These are phyloP conservation scores for Apostasia ramifera DNA, from an alignment of 106 monocot genomes.

Conservation along the genomic window DNA sequence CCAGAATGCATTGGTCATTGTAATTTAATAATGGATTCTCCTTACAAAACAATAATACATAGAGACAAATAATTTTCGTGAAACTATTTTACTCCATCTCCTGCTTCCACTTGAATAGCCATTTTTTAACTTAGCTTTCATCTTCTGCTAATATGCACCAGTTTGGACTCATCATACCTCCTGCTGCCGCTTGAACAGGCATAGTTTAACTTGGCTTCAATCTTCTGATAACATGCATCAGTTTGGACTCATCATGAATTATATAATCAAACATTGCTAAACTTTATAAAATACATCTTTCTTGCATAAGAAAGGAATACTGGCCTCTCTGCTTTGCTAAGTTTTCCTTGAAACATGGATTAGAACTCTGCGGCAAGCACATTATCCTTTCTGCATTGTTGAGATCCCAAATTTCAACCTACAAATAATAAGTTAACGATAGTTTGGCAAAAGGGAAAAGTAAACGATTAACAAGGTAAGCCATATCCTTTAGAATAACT, in stretches of 20 bases:
- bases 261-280: neutral
- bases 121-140: too few species aligned
- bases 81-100: too few species aligned
- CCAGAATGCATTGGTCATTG: too few species aligned
- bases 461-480: neutral
- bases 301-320: neutral
- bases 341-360: constrained; percentile 9
- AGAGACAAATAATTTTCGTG: too few species aligned
- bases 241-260: neutral
- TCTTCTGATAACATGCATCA: neutral
- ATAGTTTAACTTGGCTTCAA: neutral
- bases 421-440: constrained; percentile 5
- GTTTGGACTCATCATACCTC: too few species aligned
- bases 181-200: neutral
- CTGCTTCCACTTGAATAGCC: too few species aligned
- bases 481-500: neutral
- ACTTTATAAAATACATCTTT: neutral
- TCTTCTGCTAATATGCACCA: too few species aligned
- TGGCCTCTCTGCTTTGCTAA: constrained; percentile 52
- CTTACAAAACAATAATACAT: too few species aligned
- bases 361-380: constrained; percentile 39
- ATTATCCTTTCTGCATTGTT: constrained; percentile 37
- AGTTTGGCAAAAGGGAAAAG: constrained; percentile 1
- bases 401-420: constrained; percentile 93
- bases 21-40: too few species aligned